Conservation (phyloP, 306 rosid genomes). For the Quercus aquifolioides region DNA sequence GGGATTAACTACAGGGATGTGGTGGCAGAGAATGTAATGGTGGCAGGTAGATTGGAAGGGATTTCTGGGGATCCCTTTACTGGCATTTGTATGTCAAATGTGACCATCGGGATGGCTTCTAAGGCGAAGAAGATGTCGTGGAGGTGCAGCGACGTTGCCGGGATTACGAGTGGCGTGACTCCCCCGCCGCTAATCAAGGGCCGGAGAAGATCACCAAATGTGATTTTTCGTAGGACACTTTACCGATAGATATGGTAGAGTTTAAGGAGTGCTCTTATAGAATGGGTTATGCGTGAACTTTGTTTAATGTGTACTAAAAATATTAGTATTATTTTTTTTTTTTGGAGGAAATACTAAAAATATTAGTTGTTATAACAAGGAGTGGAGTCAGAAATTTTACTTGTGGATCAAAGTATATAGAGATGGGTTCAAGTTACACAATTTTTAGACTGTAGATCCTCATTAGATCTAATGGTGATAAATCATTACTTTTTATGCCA, state of each 20-base stretch:
- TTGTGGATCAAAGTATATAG: too few species aligned
- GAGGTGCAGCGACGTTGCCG: constrained; percentile 59
- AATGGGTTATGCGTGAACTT: constrained; percentile 27
- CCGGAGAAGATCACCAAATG: constrained; percentile 35
- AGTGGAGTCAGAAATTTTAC: too few species aligned
- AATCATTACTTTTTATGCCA: too few species aligned
- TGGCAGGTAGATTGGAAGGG: constrained; percentile 80
- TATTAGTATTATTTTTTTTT: neutral
- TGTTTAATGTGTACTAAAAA: neutral
- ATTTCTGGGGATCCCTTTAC: constrained; percentile 61
- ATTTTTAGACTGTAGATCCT: too few species aligned
- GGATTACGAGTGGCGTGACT: constrained; percentile 63
- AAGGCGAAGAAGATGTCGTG: constrained; percentile 73
- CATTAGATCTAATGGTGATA: too few species aligned
- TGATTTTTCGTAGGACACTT: constrained; percentile 51
- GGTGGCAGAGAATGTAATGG: constrained; percentile 61
- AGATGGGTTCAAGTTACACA: too few species aligned
- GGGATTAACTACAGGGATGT: constrained; percentile 58
- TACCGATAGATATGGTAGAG: constrained; percentile 56
- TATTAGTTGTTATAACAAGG: neutral
- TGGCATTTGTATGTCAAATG: constrained; percentile 74
- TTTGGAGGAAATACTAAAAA: neutral
- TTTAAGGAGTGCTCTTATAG: constrained; percentile 49
- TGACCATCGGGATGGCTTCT: constrained; percentile 52
- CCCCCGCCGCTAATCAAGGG: constrained; percentile 64